Base-by-base conservation (phyloP, 176 grass and related monocot species). In the Otatea glauca region DNA sequence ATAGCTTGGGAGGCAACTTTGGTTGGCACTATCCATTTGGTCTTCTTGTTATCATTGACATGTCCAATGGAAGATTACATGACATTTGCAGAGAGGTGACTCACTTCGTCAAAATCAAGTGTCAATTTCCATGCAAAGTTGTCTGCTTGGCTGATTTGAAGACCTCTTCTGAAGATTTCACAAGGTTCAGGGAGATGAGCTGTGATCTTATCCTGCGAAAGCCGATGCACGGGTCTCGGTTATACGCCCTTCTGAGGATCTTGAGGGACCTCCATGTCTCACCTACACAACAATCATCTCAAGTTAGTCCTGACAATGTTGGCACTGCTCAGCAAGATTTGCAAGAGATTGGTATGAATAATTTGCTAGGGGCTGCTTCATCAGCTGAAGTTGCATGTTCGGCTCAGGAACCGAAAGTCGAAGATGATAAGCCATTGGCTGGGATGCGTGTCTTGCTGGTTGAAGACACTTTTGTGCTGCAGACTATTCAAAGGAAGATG, bases 221-320 rank as follows among this genome's bases (percentile, higher is more conserved):
- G 37, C 94, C 94, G 5, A 75, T 94, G 70, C 94, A 94, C 21
- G 90, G 92, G 16, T 91, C 94, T 63, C 88, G 90, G 27, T 42
- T 97, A 16, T 78, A 80, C 32, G 47, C 68, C 11, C 73, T 90
- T 15, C 47, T 90, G 1, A 37, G 7, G 78, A n/a, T n/a, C 38
- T 43, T 86, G 78, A 78, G 48, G 39, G 88, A 90, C 6, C 72
- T 86, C 8, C 88, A 90, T 51, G 47, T 3, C 11, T 82, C 66
- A 45, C 44, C 80, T 6, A 34, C 66, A 18, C 78, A 47, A 4
- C 7, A 6, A 2, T 38, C 66, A 13, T 47, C 68, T 15, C 84
- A 78, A 29, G 39, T 51, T 58, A 41, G 79, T 8, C 24, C 24
- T 58, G 85, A 66, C 9, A 51, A 47, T 68, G 62, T 25, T 27